phyloP scores from a whole-genome alignment of 192 early-diverging fungal genomes.

The Dissophora ornata region DNA sequence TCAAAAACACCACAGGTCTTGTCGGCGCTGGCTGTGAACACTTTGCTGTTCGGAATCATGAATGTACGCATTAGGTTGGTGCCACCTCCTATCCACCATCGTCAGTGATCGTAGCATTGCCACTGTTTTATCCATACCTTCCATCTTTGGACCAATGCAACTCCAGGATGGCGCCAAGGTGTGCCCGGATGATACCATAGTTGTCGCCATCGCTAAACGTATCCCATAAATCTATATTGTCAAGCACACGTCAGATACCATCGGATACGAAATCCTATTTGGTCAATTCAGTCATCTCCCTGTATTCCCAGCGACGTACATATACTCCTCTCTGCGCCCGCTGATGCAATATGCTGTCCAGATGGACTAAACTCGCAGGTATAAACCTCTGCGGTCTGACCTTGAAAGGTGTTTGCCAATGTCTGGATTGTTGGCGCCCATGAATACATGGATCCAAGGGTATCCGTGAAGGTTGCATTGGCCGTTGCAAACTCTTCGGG shows the following conservation, averaged over 20 bases:
- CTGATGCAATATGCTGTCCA: slow-evolving; percentile 87
- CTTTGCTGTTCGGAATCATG: slow-evolving; percentile 60
- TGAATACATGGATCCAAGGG: too few relatives aligned
- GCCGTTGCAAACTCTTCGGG: too few relatives aligned
- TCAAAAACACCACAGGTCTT: slow-evolving; percentile 87
- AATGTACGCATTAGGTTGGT: too few relatives aligned
- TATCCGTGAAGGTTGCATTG: too few relatives aligned
- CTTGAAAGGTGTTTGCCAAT: too few relatives aligned
- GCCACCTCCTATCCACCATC: too few relatives aligned
- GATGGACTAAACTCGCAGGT: slow-evolving; percentile 86
- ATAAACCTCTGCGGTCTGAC: slow-evolving; percentile 78
- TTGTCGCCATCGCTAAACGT: slow-evolving; percentile 92
- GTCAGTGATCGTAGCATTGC: too few relatives aligned
- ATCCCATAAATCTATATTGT: slow-evolving; percentile 84
- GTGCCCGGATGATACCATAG: slow-evolving; percentile 88
- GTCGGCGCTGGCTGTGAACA: slow-evolving; percentile 89
- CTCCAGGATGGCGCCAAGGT: slow-evolving; percentile 86
- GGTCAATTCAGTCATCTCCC: too few relatives aligned
- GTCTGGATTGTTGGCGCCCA: too few relatives aligned
- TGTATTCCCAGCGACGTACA: slow-evolving; percentile 60
- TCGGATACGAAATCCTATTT: too few relatives aligned
- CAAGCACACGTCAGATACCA: too few relatives aligned
- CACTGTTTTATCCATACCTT: too few relatives aligned
- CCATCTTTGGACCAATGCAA: slow-evolving; percentile 86
- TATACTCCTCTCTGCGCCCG: slow-evolving; percentile 82